phyloP scores from a whole-genome alignment of 2,329 filamentous ascomycete species.

The Verticillium longisporum region DNA sequence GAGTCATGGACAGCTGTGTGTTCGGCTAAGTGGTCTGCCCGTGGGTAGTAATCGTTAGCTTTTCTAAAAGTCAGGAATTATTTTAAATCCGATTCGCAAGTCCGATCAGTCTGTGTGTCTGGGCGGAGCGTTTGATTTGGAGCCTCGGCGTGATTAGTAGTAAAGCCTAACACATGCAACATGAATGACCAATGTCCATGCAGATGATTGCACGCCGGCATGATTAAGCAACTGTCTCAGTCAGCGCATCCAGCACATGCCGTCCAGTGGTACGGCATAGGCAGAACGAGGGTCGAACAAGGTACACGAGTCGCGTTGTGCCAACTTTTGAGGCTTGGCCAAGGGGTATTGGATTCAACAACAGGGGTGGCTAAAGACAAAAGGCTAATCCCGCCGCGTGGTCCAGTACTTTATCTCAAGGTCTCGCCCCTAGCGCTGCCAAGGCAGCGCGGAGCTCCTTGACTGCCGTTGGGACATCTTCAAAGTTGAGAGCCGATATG shows the following conservation, averaged over 20 bases:
- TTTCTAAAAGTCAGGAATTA: no score
- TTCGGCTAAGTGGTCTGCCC: neutral
- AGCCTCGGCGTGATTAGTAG: no score
- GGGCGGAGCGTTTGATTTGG: no score
- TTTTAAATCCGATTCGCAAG: neutral
- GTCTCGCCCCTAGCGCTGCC: constrained; percentile 54
- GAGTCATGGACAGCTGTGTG: neutral
- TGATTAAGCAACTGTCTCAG: no score
- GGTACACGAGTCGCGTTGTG: neutral
- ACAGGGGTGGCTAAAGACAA: neutral
- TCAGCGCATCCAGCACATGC: no score
- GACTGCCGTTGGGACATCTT: constrained; percentile 86
- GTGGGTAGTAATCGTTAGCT: neutral
- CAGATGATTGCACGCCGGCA: no score
- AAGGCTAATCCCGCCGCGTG: neutral
- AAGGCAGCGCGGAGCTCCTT: constrained; percentile 76
- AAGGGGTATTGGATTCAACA: neutral
- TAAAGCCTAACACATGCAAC: no score
- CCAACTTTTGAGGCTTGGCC: neutral
- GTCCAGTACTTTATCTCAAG: neutral
- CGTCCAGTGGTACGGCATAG: no score
- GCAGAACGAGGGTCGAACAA: neutral
- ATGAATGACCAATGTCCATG: no score
- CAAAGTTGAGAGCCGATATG: constrained; percentile 93
- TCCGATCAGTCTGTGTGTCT: neutral